These are phyloP conservation scores for Dipteronia sinensis DNA, from an alignment of 345 rosid genomes.

Conservation along the genomic window DNA sequence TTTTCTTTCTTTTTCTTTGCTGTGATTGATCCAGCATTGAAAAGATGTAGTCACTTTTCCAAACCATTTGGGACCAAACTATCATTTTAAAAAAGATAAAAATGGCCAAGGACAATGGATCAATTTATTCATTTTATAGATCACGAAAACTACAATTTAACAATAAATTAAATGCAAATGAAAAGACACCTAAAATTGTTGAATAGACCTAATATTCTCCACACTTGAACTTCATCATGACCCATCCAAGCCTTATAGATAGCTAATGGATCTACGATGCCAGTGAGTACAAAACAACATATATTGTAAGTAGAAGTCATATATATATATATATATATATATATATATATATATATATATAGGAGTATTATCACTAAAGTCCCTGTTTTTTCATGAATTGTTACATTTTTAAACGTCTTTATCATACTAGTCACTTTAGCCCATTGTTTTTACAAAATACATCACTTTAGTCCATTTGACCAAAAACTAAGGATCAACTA, in stretches of 20 bases:
- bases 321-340: no score
- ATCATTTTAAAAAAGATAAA: not conserved
- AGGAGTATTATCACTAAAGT: no score
- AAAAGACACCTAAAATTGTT: not conserved
- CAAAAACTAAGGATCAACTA: no score
- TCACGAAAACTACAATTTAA: not conserved
- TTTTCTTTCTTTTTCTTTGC: not conserved
- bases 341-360: no score
- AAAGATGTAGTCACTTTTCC: not conserved
- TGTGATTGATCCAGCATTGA: constrained; percentile 3
- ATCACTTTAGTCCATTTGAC: no score
- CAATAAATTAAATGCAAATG: not conserved
- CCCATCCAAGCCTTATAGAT: not conserved
- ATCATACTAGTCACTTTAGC: no score
- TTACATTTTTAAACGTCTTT: no score
- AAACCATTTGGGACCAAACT: not conserved
- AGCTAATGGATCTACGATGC: not conserved
- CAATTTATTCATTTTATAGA: not conserved
- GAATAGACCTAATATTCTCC: constrained; percentile 4
- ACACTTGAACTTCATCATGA: not conserved
- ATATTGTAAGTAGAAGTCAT: no score
- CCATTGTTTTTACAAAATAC: no score
- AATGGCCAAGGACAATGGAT: not conserved
- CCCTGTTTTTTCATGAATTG: no score
- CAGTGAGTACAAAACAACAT: no score